Evolutionary conservation across 1,139 yeast genomes (phyloP).

Genomic region (Candida freyschussii): DNA sequence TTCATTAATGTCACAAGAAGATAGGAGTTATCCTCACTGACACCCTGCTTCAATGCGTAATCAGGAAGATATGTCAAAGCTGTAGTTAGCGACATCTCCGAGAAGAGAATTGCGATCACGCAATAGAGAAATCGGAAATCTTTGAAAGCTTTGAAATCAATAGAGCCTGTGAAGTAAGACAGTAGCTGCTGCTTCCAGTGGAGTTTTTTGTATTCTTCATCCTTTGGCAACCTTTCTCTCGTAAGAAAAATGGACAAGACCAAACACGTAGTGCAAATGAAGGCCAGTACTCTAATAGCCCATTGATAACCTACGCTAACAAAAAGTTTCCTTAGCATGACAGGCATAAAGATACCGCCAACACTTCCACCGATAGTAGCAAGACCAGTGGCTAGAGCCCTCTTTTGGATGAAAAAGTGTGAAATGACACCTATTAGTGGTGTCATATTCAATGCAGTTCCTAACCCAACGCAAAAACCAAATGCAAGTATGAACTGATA

Average conservation of each 20-base stretch:
- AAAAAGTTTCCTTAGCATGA: slow-evolving; percentile 50
- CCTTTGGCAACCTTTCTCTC: slow-evolving; percentile 41
- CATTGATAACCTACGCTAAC: slow-evolving; percentile 51
- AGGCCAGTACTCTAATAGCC: slow-evolving; percentile 56
- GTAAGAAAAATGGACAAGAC: slow-evolving; percentile 37
- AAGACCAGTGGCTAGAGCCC: slow-evolving; percentile 53
- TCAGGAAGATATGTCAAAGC: slow-evolving; percentile 51
- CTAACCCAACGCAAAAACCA: slow-evolving; percentile 48
- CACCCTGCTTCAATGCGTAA: slow-evolving; percentile 50
- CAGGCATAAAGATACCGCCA: slow-evolving; percentile 60
- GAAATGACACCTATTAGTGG: slow-evolving; percentile 54
- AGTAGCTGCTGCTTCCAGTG: slow-evolving; percentile 11
- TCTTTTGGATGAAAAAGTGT: slow-evolving; percentile 51
- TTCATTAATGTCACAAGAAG: slow-evolving; percentile 51
- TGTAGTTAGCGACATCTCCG: slow-evolving; percentile 54
- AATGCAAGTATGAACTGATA: slow-evolving; percentile 55
- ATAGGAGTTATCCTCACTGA: slow-evolving; percentile 47
- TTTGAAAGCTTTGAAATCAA: slow-evolving; percentile 32
- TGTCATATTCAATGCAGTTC: slow-evolving; percentile 51
- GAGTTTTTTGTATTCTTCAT: slow-evolving; percentile 20
- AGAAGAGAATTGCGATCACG: slow-evolving; percentile 39
- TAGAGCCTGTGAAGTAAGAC: slow-evolving; percentile 23
- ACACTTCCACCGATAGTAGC: slow-evolving; percentile 62
- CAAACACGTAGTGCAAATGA: slow-evolving; percentile 42
- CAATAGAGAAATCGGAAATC: slow-evolving; percentile 38